Conservation (phyloP, 2,329 filamentous ascomycete genomes). For the Beauveria sp. region DNA sequence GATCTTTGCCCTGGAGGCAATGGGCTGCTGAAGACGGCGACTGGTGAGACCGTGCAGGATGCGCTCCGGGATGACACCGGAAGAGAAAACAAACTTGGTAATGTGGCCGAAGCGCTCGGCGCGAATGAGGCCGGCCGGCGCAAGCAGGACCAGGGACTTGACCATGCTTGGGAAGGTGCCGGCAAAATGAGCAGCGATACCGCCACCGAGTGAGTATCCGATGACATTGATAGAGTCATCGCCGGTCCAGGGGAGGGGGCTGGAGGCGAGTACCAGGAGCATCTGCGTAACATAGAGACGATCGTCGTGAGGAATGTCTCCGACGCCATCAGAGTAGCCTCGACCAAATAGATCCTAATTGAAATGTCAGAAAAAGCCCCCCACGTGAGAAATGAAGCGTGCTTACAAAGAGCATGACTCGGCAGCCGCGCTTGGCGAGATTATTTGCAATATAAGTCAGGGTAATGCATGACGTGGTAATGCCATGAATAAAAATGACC, state of each 20-base stretch:
- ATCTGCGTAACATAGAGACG: slow-evolving; percentile 67
- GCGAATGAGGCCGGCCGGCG: slow-evolving; percentile 68
- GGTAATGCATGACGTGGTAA: slow-evolving; percentile 73
- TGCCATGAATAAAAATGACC: slow-evolving; percentile 74
- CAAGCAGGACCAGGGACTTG: slow-evolving; percentile 64
- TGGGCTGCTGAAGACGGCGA: slow-evolving; percentile 41
- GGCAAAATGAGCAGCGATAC: slow-evolving; percentile 67
- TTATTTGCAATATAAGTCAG: slow-evolving; percentile 59
- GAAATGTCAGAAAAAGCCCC: background rate
- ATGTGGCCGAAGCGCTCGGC: slow-evolving; percentile 42
- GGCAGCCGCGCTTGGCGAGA: slow-evolving; percentile 61
- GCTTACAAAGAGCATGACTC: slow-evolving; percentile 70
- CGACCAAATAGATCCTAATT: slow-evolving; percentile 60
- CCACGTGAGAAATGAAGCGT: background rate
- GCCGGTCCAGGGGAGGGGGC: slow-evolving; percentile 60
- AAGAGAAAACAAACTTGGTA: slow-evolving; percentile 45
- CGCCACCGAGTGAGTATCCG: slow-evolving; percentile 78
- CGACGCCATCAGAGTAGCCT: slow-evolving; percentile 58
- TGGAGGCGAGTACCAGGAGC: slow-evolving; percentile 62
- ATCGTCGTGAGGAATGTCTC: slow-evolving; percentile 63
- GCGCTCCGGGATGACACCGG: slow-evolving; percentile 45
- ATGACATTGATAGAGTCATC: slow-evolving; percentile 53
- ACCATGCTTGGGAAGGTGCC: slow-evolving; percentile 65
- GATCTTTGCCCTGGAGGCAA: slow-evolving; percentile 32
- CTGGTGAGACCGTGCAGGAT: slow-evolving; percentile 42